Evolutionary conservation across 2,329 filamentous ascomycete genomes (phyloP), one percentile per base, ranked within the genome.

Genomic region (Diaporthe sp.): DNA sequence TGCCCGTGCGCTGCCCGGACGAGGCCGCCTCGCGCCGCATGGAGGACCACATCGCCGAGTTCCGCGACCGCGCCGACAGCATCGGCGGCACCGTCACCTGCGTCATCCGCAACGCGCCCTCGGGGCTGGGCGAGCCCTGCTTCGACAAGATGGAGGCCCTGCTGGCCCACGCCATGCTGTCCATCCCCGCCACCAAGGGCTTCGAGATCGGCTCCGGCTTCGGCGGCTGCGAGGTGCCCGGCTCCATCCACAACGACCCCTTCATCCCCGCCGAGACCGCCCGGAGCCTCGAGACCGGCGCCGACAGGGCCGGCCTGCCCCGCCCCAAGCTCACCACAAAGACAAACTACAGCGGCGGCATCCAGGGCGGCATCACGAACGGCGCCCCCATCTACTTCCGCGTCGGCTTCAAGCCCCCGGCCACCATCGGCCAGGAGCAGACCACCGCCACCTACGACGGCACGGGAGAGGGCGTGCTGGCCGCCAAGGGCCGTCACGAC

Each of bases 121-220:
- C 91, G 55, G 96, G 96, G 0, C 90, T 98, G 3, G 97, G 97
- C 76, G 97, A 98, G 88, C 97, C 96, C 0, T 94, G 92, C 84
- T 98, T 99, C 84, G 95, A 98, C 85, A 98, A 98, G 88, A 89
- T 98, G 59, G 96, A 99, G 87, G 97, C 97, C 10, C 91, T 91
- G 82, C 92, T 99, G 62, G 96, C 92, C 37, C 96, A 98, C 82
- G 97, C 94, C 68, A 98, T 99, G 94, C 90, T 98, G 78, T 95
- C 92, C 82, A 98, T 98, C 80, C 97, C 97, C 7, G 95, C 97
- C 4, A 96, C 94, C 51, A 99, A 98, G 87, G 96, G 94, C 73
- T 98, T 98, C 82, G 96, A 98, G 83, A 93, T 98, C 78, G 97
- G 97, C 73, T 98, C 94, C 72, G 97, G 97, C 17, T 98, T 98